Evolutionary conservation across 176 grass and related monocot genomes (phyloP), one percentile per base, ranked within the genome.

Genomic region (Carex myosuroides): DNA sequence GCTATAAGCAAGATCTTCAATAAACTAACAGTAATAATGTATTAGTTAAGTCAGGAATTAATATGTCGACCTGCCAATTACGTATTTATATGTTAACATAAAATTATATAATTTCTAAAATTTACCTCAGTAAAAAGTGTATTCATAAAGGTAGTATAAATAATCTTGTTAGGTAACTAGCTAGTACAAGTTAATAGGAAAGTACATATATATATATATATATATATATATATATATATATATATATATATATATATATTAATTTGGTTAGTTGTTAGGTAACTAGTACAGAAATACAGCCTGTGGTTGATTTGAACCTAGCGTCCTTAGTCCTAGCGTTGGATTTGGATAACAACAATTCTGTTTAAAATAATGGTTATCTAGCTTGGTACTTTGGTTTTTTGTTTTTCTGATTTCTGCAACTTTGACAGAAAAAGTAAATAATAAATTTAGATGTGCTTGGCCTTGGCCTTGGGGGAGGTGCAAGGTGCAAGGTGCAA

Each of bases 391-490:
- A 42, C 39, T 42, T 6, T 37, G 4, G 3, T 44, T 13, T 29
- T 64, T 8, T 22, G 26, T 64, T 30, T 64, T 13, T 3, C 1
- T 64, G 62, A 64, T n/a, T 69, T 41, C 16, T 70, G 33, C 2
- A 39, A 70, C 6, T 70, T 70, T 64, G 42, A 22, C 0, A 42
- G 57, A 29, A 61, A 63, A 42, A 2, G 29, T 22, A 77, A 26
- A 29, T 29, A 29, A 44, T 13, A 21, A 86, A 64, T 17, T 64
- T 60, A 80, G 48, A 57, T 80, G 48, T 52, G 58, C 52, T 82
- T 52, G 85, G 76, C 65, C 52, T 82, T 52, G 85, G 76, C 65
- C 52, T 85, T 52, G 85, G 82, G n/a, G 32, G 8, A 68, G 79
- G 39, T 55, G 76, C 58, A 74, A 60, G 13, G 72, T 50, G 26